phyloP scores from a whole-genome alignment of 257 asterid species.

The Solanum bulbocastanum region DNA sequence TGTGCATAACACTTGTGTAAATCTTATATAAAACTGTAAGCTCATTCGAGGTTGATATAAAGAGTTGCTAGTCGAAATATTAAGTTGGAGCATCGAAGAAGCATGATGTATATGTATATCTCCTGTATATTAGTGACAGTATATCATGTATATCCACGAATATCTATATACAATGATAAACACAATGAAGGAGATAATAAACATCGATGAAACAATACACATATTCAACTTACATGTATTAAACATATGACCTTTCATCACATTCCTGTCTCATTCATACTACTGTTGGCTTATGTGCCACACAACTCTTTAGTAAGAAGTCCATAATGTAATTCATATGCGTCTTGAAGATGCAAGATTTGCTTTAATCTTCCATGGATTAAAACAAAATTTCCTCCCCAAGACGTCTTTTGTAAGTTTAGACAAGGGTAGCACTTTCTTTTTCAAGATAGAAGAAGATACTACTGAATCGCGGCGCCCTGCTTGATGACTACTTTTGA shows the following conservation, averaged over 20 bases:
- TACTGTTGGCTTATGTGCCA: too few species aligned
- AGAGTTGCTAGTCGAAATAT: too few species aligned
- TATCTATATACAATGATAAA: too few species aligned
- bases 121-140: too few species aligned
- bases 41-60: too few species aligned
- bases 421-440: neutral
- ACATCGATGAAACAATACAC: neutral
- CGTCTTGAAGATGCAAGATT: neutral
- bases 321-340: neutral
- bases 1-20: too few species aligned
- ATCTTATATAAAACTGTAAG: too few species aligned
- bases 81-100: too few species aligned
- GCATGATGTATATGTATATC: too few species aligned
- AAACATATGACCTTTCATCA: neutral
- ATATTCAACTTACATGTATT: neutral
- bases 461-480: neutral
- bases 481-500: neutral
- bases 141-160: too few species aligned
- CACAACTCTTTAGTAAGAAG: neutral
- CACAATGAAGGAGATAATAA: too few species aligned
- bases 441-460: neutral
- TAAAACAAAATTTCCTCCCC: slow-evolving; percentile 5
- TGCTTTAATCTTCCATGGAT: neutral
- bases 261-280: neutral
- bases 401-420: slow-evolving; percentile 2